Base-by-base conservation (phyloP, 371 early-diverging fungal species). In the Mucor saturninus region DNA sequence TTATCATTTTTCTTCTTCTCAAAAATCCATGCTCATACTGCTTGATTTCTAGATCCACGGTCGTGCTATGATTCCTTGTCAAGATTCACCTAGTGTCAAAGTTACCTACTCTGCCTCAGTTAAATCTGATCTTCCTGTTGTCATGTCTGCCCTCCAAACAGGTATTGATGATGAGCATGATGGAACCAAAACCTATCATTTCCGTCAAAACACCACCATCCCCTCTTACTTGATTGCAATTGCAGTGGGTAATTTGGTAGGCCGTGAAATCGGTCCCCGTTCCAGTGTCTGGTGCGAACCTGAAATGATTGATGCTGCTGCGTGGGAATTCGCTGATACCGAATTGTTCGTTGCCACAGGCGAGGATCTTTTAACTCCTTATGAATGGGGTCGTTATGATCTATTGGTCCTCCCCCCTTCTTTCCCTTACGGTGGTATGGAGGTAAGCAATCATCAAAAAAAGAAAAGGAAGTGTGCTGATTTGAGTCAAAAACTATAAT, bases 391-490 rank as follows among this genome's bases (percentile, higher is more conserved):
- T 29, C 87, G 92, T 65, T 98, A 97, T 73, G 98, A 98, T 75
- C 73, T 98, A 54, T 82, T 98, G 56, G 89, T 97, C 11, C 83
- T 91, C 37, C 87, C 88, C 3, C 86, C 86, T 49, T 90, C 83
- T 56, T 97, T 84, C 89, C 96, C 96, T 6, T 96, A 90, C 62
- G 98, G 98, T 55, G 98, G 98, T 61, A 98, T 98, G 98, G 98
- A 98, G 68, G 77, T 77, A 74, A 46, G 32, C 31, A 45, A 32
- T n/a, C 3, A 4, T 42, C 11, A 10, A 28, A 26, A 26, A 8
- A 26, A 45, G 4, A 5, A 29, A 11, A 8, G 4, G 42, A 15
- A 5, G 26, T 40, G 15, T 43, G 26, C 28, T 21, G 21, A 21
- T 21, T 21, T 21, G 21, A 21, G 1, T 21, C 0, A 21, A 21